Evolutionary conservation across 345 rosid species (phyloP).

Genomic region (Gossypium herbaceum): DNA sequence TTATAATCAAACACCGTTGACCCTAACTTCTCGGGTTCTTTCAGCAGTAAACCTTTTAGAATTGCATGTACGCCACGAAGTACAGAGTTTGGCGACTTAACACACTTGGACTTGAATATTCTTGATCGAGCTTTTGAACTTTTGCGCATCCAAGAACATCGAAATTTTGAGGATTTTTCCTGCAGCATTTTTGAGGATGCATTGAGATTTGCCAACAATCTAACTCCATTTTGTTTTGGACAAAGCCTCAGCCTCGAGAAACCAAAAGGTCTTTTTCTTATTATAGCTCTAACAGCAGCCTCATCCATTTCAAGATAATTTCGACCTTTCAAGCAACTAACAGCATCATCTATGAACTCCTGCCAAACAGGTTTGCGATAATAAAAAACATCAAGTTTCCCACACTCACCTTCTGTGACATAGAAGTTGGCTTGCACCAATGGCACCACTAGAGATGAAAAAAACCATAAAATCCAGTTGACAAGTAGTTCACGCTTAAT

Average conservation of each 20-base stretch:
- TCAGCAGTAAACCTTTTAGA: conserved; percentile 60
- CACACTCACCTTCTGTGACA: conserved; percentile 72
- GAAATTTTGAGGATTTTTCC: conserved; percentile 16
- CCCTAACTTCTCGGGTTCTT: conserved; percentile 65
- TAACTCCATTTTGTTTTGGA: conserved; percentile 63
- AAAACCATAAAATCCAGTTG: conserved; percentile 84
- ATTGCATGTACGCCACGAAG: conserved; percentile 67
- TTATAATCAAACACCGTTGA: conserved; percentile 84
- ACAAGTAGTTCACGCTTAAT: conserved; percentile 43
- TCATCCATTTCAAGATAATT: conserved; percentile 37
- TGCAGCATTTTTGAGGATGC: conserved; percentile 40
- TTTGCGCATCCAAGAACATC: conserved; percentile 11
- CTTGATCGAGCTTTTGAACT: conserved; percentile 1
- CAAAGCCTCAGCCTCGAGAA: conserved; percentile 66
- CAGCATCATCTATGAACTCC: conserved; percentile 36
- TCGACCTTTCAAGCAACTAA: conserved; percentile 35
- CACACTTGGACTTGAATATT: conserved; percentile 13
- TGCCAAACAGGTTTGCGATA: conserved; percentile 70
- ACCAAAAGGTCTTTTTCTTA: conserved; percentile 39
- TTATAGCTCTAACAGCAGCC: conserved; percentile 36
- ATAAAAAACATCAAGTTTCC: conserved; percentile 52
- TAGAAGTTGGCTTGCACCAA: conserved; percentile 70
- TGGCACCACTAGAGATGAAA: conserved; percentile 58
- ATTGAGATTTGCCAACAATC: conserved; percentile 68
- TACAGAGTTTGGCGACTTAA: conserved; percentile 45